Conservation (phyloP, 2,329 filamentous ascomycete species). For the Simplicillium aogashimaense region DNA sequence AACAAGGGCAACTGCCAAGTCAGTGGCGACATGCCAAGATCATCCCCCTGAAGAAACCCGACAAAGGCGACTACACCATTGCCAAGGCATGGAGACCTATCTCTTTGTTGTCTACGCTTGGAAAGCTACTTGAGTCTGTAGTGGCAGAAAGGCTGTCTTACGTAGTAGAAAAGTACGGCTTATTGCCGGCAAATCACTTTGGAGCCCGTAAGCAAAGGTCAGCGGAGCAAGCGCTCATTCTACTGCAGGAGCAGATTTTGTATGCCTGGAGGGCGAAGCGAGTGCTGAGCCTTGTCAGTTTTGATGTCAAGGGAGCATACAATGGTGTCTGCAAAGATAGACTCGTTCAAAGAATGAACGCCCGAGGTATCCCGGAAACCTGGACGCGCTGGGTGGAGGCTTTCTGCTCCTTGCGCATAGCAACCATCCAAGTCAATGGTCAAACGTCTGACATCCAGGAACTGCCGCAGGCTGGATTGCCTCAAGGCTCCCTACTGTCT, state of each 20-base stretch:
- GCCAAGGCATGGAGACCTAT: constrained; percentile 16
- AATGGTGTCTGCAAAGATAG: constrained; percentile 26
- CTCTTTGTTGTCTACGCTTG: constrained; percentile 15
- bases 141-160: constrained; percentile 6
- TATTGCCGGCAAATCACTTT: constrained; percentile 8
- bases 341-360: constrained; percentile 11
- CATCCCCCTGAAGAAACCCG: constrained; percentile 11
- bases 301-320: constrained; percentile 29
- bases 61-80: constrained; percentile 14
- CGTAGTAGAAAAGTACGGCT: constrained; percentile 2
- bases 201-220: constrained; percentile 7
- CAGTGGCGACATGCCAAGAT: no score
- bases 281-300: constrained; percentile 23
- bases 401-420: constrained; percentile 14
- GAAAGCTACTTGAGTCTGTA: constrained; percentile 11
- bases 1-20: constrained; percentile 4
- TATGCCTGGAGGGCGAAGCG: constrained; percentile 5
- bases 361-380: constrained; percentile 11
- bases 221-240: constrained; percentile 8
- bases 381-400: constrained; percentile 11
- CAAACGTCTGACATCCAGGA: constrained; percentile 6
- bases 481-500: constrained; percentile 23
- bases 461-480: constrained; percentile 14
- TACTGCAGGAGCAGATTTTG: constrained; percentile 6
- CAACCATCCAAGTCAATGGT: constrained; percentile 12